These are phyloP conservation scores for Diversispora epigaea DNA, from an alignment of 192 early-diverging fungal genomes.

Conservation along the genomic window DNA sequence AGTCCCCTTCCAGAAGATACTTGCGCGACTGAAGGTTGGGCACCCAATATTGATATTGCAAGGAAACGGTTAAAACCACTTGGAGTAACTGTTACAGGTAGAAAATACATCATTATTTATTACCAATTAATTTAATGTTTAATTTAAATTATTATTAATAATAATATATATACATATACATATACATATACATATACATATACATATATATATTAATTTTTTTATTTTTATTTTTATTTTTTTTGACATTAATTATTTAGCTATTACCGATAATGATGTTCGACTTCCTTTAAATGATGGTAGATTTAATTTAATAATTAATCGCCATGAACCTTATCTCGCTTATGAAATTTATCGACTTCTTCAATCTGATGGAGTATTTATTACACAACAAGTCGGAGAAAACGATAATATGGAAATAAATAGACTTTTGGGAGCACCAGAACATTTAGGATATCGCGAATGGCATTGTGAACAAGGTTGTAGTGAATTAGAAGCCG, in stretches of 20 bases:
- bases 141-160: neutral
- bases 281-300: slow-evolving; percentile 33
- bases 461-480: slow-evolving; percentile 30
- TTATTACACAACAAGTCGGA: slow-evolving; percentile 38
- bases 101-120: too few species aligned
- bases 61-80: slow-evolving; percentile 27
- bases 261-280: slow-evolving; percentile 23
- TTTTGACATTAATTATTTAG: neutral
- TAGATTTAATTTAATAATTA: slow-evolving; percentile 39
- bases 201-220: neutral
- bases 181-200: neutral
- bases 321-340: slow-evolving; percentile 30
- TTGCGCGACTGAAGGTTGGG: slow-evolving; percentile 38
- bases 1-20: slow-evolving; percentile 21
- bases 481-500: slow-evolving; percentile 18
- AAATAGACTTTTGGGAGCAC: slow-evolving; percentile 32
- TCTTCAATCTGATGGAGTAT: slow-evolving; percentile 31
- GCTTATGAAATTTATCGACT: slow-evolving; percentile 33
- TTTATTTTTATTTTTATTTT: neutral
- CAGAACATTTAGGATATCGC: slow-evolving; percentile 18
- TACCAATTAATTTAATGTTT: too few species aligned
- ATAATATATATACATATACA: too few species aligned
- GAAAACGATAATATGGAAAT: slow-evolving; percentile 35
- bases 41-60: slow-evolving; percentile 34
- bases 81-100: slow-evolving; percentile 33